A percentile compares a stretch with the other conserved stretches of the same genome.
Conservation (phyloP, 225 moss, liverwort and hornwort species). For the Marchantia polymorpha region DNA sequence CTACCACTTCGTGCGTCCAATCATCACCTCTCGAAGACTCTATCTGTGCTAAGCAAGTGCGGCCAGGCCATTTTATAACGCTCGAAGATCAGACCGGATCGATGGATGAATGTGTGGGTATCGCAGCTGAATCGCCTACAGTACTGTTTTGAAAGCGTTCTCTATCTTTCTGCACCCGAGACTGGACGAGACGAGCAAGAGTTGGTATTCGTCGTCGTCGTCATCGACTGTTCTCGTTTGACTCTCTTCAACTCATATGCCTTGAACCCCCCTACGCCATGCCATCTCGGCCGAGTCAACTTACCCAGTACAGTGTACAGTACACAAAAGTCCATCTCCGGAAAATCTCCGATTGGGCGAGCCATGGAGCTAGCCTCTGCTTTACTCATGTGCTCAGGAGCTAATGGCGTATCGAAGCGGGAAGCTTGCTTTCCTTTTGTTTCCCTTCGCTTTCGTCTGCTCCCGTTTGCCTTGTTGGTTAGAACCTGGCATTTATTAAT, state of each 20-base stretch:
- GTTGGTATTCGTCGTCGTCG: no score
- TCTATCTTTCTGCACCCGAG: background rate
- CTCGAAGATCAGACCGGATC: background rate
- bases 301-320: background rate
- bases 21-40: constrained; percentile 1
- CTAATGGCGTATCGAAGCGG: background rate
- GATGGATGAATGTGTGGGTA: background rate
- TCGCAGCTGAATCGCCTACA: background rate
- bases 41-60: background rate
- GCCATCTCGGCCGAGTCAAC: background rate
- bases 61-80: background rate
- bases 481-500: background rate
- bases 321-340: background rate
- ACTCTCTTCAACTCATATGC: background rate
- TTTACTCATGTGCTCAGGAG: background rate
- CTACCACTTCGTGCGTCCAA: background rate
- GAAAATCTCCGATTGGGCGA: background rate
- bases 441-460: background rate
- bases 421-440: background rate
- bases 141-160: background rate
- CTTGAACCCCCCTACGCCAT: background rate
- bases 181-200: background rate
- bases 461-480: background rate
- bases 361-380: background rate
- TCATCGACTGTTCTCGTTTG: background rate